Conservation (phyloP, 2,329 filamentous ascomycete genomes). For the Bipolaris oryzae region DNA sequence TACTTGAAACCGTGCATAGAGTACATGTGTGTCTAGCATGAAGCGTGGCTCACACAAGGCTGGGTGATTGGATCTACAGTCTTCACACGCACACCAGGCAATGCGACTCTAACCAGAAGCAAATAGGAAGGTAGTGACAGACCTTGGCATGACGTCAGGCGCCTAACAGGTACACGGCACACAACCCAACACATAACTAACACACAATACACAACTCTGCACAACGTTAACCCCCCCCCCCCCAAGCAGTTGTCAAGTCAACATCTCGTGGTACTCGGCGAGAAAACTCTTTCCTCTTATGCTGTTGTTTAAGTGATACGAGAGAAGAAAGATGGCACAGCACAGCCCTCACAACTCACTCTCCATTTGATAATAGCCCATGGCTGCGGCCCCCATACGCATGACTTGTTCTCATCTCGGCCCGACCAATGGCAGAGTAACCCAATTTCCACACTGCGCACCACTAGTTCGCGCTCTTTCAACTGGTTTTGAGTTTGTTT, state of each 20-base stretch:
- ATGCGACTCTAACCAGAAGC: background rate
- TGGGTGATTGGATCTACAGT: background rate
- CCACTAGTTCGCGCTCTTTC: background rate
- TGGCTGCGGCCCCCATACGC: background rate
- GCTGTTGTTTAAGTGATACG: background rate
- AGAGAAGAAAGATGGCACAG: background rate
- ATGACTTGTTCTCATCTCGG: conserved; percentile 3
- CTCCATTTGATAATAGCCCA: background rate
- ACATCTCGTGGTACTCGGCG: background rate
- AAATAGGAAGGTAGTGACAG: background rate
- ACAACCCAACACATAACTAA: background rate
- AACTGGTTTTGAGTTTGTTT: background rate
- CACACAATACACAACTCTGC: no score
- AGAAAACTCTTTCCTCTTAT: background rate
- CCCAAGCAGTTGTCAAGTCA: background rate
- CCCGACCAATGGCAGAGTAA: conserved; percentile 3
- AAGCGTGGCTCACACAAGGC: background rate
- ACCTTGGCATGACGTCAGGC: conserved; percentile 5
- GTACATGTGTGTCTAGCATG: background rate
- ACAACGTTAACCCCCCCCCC: no score
- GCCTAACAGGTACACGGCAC: background rate
- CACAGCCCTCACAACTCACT: background rate
- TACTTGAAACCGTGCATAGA: background rate
- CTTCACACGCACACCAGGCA: background rate
- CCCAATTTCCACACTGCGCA: conserved; percentile 9